Percentiles rank a stretch among this genome's conserved stretches.
phyloP scores from a whole-genome alignment of 257 asterid genomes.

The Rehmannia glutinosa region DNA sequence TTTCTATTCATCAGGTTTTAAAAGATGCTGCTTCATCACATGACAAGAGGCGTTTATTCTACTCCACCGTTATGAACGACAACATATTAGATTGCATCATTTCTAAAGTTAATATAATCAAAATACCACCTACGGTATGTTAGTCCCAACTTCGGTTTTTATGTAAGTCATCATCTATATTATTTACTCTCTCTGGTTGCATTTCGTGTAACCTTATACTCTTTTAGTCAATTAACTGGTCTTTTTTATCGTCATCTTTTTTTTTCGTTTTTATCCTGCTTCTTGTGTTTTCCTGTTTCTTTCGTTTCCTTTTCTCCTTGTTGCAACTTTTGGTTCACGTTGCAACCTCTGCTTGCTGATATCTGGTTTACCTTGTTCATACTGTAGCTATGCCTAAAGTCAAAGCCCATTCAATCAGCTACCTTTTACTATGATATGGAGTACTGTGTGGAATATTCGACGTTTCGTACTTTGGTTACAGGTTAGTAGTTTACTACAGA shows the following conservation, averaged over 20 bases:
- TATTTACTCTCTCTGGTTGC: no score
- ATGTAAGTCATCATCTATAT: no score
- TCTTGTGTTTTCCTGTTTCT: not conserved
- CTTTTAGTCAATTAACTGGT: no score
- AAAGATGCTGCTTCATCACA: conserved; percentile 53
- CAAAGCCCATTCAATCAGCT: conserved; percentile 32
- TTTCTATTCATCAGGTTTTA: conserved; percentile 50
- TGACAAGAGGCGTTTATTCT: conserved; percentile 77
- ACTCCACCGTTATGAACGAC: conserved; percentile 70
- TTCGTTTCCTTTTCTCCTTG: not conserved
- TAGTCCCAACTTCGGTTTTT: no score
- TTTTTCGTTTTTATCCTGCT: not conserved
- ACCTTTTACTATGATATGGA: conserved; percentile 84
- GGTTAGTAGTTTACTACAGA: conserved; percentile 38
- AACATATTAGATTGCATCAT: conserved; percentile 79
- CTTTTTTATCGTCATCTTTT: no score
- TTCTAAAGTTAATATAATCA: conserved; percentile 60
- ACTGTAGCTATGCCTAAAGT: conserved; percentile 41
- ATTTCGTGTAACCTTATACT: no score
- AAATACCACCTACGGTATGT: conserved; percentile 53
- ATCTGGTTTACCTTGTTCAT: not conserved
- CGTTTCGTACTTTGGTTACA: conserved; percentile 49
- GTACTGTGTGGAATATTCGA: conserved; percentile 78
- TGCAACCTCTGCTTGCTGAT: conserved; percentile 7
- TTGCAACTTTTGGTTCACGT: conserved; percentile 8